Conservation (phyloP, 441 rosid genomes). For the Manihot esculenta region DNA sequence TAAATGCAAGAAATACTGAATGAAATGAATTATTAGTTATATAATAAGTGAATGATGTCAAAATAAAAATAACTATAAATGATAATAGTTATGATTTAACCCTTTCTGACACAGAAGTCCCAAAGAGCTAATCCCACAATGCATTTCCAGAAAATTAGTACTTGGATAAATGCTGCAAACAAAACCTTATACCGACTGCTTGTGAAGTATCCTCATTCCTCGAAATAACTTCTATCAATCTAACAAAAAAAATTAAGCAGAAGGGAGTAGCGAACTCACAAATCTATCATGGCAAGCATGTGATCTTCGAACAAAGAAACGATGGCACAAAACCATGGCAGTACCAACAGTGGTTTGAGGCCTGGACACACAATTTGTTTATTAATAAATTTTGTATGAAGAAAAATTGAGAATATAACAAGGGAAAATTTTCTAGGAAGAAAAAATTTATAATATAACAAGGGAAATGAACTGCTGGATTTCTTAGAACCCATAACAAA, state of each 20-base stretch:
- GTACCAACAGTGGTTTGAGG: slow-evolving; percentile 76
- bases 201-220: slow-evolving; percentile 7
- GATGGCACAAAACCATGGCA: slow-evolving; percentile 81
- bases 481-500: neutral
- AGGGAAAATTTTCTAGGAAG: slow-evolving; percentile 1
- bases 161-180: neutral
- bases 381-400: slow-evolving; percentile 6
- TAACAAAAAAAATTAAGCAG: slow-evolving; percentile 8
- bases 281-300: slow-evolving; percentile 85
- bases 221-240: slow-evolving; percentile 6
- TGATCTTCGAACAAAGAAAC: slow-evolving; percentile 73
- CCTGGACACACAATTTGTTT: slow-evolving; percentile 38
- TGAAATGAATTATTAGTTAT: too few relatives aligned
- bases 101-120: neutral
- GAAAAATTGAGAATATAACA: neutral
- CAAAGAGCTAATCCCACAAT: neutral
- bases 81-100: neutral
- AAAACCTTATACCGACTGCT: neutral
- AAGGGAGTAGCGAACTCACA: slow-evolving; percentile 43
- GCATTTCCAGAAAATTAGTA: neutral
- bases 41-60: too few relatives aligned
- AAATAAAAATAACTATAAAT: neutral
- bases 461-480: neutral
- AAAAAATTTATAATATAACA: neutral
- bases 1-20: neutral